phyloP scores from a whole-genome alignment of 2,329 filamentous ascomycete species.

The Botrytis sinoallii region DNA sequence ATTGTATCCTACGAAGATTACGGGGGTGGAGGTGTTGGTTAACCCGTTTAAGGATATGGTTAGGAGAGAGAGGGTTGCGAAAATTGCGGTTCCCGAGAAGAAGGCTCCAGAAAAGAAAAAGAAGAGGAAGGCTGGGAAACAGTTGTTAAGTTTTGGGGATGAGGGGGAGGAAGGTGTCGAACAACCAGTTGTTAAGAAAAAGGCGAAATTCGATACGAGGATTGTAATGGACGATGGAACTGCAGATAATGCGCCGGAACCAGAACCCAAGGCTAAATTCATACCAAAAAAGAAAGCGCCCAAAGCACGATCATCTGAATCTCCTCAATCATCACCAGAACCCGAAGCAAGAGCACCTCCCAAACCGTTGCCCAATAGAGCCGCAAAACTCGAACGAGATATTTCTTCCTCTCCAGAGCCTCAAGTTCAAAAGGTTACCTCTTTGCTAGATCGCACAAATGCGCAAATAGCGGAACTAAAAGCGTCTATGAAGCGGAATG shows the following conservation, averaged over 20 bases:
- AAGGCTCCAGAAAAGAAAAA: conserved; percentile 51
- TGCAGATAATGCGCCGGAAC: conserved; percentile 34
- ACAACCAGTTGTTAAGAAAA: conserved; percentile 63
- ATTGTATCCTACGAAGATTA: conserved; percentile 79
- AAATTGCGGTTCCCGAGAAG: conserved; percentile 46
- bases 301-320: conserved; percentile 38
- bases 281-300: conserved; percentile 36
- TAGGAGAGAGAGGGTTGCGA: conserved; percentile 59
- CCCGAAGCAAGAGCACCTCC: conserved; percentile 34
- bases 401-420: conserved; percentile 40
- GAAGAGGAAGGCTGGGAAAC: conserved; percentile 73
- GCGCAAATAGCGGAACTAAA: conserved; percentile 79
- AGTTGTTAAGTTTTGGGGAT: conserved; percentile 73
- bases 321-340: conserved; percentile 42
- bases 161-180: conserved; percentile 54
- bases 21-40: conserved; percentile 68
- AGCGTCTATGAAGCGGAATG: conserved; percentile 72
- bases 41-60: conserved; percentile 83
- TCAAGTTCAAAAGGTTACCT: conserved; percentile 39
- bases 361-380: conserved; percentile 31
- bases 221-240: conserved; percentile 62
- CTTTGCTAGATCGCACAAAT: conserved; percentile 66
- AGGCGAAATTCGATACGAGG: conserved; percentile 74
- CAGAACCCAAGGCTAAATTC: conserved; percentile 32
- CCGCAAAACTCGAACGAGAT: conserved; percentile 38